Conservation (phyloP, 257 asterid genomes). For the Jacaranda mimosifolia region DNA sequence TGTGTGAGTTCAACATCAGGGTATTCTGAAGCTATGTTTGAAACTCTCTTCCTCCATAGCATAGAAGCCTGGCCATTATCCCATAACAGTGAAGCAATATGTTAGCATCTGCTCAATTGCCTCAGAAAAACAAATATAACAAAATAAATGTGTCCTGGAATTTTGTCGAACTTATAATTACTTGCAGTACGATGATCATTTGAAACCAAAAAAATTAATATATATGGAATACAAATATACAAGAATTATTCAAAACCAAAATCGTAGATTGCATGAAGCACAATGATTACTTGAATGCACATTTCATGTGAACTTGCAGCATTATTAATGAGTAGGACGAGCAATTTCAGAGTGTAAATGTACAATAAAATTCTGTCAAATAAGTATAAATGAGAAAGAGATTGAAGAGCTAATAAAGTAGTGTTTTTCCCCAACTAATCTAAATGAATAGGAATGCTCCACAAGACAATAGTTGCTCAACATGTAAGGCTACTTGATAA, state of each 20-base stretch:
- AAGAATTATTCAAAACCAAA: neutral
- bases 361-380: neutral
- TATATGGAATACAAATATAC: neutral
- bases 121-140: constrained; percentile 3
- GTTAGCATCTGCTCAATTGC: constrained; percentile 7
- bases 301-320: constrained; percentile 12
- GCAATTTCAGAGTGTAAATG: neutral
- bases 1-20: constrained; percentile 97
- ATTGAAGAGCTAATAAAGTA: neutral
- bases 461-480: neutral
- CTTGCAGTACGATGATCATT: constrained; percentile 12
- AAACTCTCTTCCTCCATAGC: constrained; percentile 93
- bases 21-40: constrained; percentile 72
- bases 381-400: neutral
- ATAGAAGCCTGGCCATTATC: constrained; percentile 77
- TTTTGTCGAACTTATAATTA: constrained; percentile 6
- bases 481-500: neutral
- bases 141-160: neutral
- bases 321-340: neutral
- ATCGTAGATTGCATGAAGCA: neutral
- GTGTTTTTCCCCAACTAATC: neutral
- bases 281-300: neutral
- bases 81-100: constrained; percentile 33
- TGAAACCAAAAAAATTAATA: neutral
- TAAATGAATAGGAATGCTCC: neutral